Evolutionary conservation across 768 basidiomycete species (phyloP), one percentile per base, ranked within the genome.

Genomic region (Boletus vermiculosoides): DNA sequence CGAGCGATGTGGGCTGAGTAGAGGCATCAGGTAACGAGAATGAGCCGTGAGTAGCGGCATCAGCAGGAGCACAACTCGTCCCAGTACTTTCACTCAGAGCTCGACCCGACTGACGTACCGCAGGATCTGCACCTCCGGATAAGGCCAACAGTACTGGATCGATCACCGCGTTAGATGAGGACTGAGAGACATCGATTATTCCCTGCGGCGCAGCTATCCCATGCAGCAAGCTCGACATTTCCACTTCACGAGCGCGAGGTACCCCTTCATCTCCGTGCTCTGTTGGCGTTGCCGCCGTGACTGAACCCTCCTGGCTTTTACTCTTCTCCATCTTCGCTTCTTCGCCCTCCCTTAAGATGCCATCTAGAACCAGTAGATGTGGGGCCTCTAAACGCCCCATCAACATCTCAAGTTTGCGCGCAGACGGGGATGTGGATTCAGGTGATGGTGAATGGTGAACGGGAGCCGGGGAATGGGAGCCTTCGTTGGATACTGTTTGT

Each of bases 311-410:
- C 36, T 57, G 58, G 10, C 63, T 59, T 28, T 45, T 45, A n/a
- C 57, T 47, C 49, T 22, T 36, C 18, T 46, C 45, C 30, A 20
- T 37, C 41, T 22, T 57, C 41, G 55, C 61, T 41, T 73, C 70
- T 30, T 68, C 74, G 3, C 54, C 63, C 3, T 71, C 72, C 28
- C 72, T 63, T 30, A 78, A 44, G 6, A 80, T 64, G 18, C 58
- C 52, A 36, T 80, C 76, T 40, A 81, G 57, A 13, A 68, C 73
- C 39, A 61, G 44, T 3, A 81, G 58, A 45, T 72, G 72, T 0
- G 61, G 50, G 1, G 50, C 50, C 23, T 70, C 73, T 39, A 81
- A 54, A n/a, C 46, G 49, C 28, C 48, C 52, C 52, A 76, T 63
- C 54, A 66, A 41, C 41, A 68, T 73, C 45, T 74, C 73, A 1